phyloP scores from a whole-genome alignment of 352 stramenopile genomes.

The Phytophthora ohioensis region DNA sequence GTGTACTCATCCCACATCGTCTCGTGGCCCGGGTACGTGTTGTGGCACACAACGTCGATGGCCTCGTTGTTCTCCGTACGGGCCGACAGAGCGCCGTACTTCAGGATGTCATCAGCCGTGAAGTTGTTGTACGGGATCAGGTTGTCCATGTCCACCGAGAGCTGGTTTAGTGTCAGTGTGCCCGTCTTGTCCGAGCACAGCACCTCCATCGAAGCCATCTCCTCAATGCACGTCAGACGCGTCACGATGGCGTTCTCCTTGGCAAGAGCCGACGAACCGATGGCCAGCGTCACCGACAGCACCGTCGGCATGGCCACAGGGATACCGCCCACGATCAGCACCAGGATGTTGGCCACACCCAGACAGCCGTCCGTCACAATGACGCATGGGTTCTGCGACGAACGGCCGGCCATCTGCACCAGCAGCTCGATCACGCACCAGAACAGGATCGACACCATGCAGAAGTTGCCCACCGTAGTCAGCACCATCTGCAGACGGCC shows the following conservation, averaged over 20 bases:
- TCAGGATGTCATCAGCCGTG: conserved; percentile 62
- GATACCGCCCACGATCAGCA: conserved; percentile 94
- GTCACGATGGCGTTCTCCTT: conserved; percentile 95
- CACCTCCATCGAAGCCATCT: conserved; percentile 93
- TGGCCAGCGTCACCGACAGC: conserved; percentile 91
- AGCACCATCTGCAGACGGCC: conserved; percentile 93
- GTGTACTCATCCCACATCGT: conserved; percentile 84
- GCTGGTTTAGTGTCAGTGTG: conserved; percentile 96
- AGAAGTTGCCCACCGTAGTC: conserved; percentile 93
- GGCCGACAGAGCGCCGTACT: conserved; percentile 65
- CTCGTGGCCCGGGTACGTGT: conserved; percentile 83
- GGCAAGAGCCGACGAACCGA: conserved; percentile 89
- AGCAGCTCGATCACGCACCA: conserved; percentile 89
- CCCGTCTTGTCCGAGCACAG: conserved; percentile 96
- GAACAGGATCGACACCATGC: conserved; percentile 89
- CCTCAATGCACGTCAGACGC: conserved; percentile 92
- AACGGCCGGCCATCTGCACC: conserved; percentile 79
- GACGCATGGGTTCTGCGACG: conserved; percentile 86
- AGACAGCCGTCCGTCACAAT: conserved; percentile 78
- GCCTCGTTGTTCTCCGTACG: conserved; percentile 83
- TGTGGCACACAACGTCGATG: conserved; percentile 78
- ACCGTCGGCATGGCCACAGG: conserved; percentile 95
- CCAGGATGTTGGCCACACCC: conserved; percentile 78
- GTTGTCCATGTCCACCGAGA: conserved; percentile 94
- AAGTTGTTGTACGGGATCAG: conserved; percentile 82